Conservation (phyloP, 441 rosid genomes). For the Theobroma grandiflorum region DNA sequence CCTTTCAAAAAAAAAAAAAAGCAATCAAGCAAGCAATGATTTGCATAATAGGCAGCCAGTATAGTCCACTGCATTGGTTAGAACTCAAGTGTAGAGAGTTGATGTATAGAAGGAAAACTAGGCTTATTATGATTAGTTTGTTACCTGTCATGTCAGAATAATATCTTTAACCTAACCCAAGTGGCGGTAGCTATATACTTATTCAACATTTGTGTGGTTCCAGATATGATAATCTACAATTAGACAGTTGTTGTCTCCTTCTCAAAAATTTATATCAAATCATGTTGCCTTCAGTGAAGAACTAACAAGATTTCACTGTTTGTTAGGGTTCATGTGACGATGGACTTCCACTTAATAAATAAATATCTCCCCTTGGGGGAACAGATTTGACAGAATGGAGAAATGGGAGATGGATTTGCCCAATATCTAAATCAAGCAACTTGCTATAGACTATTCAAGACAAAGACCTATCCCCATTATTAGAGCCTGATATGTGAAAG, state of each 20-base stretch:
- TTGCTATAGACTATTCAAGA: not conserved
- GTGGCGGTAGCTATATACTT: not conserved
- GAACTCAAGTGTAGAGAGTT: not conserved
- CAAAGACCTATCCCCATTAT: not conserved
- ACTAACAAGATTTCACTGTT: slow-evolving; percentile 24
- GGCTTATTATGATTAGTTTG: not conserved
- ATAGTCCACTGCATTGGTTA: not conserved
- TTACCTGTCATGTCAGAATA: not conserved
- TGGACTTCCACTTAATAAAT: slow-evolving; percentile 28
- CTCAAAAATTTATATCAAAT: slow-evolving; percentile 8
- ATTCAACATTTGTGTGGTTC: slow-evolving; percentile 4
- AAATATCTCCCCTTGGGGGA: slow-evolving; percentile 39
- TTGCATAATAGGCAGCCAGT: not conserved
- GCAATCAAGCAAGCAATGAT: not conserved
- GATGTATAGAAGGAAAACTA: not conserved
- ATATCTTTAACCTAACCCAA: slow-evolving; percentile 3
- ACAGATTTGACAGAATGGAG: slow-evolving; percentile 38
- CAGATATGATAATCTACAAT: not conserved
- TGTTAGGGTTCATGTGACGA: slow-evolving; percentile 35
- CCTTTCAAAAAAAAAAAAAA: not conserved
- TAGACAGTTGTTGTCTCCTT: not conserved
- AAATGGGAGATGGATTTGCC: slow-evolving; percentile 28
- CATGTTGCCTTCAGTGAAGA: not conserved
- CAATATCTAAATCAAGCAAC: slow-evolving; percentile 26
- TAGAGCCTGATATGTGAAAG: not conserved